Evolutionary conservation across 1,284 basidiomycete species (phyloP).

Genomic region (Microstroma glucosiphilum): DNA sequence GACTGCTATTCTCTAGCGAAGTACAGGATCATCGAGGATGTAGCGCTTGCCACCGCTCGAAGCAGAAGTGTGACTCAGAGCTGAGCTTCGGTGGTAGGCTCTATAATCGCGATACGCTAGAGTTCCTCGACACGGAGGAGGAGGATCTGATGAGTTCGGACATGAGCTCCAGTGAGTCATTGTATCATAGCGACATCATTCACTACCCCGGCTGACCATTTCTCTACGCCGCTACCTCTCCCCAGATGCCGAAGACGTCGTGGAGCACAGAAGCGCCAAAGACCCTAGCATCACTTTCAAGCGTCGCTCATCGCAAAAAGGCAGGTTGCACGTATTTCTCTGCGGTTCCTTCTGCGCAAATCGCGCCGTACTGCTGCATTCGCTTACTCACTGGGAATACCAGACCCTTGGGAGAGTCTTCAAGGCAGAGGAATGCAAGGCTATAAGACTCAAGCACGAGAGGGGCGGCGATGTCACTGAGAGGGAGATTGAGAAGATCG

Average conservation of each 20-base stretch:
- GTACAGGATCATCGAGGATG: conserved; percentile 20
- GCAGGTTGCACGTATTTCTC: conserved; percentile 15
- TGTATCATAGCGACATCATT: neutral
- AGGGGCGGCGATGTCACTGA: conserved; percentile 1
- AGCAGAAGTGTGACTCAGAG: conserved; percentile 18
- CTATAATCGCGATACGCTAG: conserved; percentile 24
- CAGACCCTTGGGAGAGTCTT: neutral
- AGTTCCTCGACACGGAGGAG: conserved; percentile 8
- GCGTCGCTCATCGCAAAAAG: neutral
- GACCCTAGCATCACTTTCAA: conserved; percentile 1
- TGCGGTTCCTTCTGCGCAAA: conserved; percentile 23
- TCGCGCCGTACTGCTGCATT: conserved; percentile 20
- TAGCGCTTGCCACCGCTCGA: conserved; percentile 22
- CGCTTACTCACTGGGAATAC: conserved; percentile 31
- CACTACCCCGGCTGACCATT: neutral
- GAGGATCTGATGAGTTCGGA: neutral
- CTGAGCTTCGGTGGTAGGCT: conserved; percentile 16
- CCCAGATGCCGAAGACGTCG: conserved; percentile 14
- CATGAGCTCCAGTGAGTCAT: conserved; percentile 1
- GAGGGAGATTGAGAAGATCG: neutral
- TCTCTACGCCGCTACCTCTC: neutral
- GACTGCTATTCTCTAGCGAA: conserved; percentile 21
- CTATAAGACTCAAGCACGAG: neutral
- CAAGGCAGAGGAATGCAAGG: conserved; percentile 3
- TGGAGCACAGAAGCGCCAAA: conserved; percentile 16